Conservation (phyloP, 257 asterid species). For the Plantago elongata region DNA sequence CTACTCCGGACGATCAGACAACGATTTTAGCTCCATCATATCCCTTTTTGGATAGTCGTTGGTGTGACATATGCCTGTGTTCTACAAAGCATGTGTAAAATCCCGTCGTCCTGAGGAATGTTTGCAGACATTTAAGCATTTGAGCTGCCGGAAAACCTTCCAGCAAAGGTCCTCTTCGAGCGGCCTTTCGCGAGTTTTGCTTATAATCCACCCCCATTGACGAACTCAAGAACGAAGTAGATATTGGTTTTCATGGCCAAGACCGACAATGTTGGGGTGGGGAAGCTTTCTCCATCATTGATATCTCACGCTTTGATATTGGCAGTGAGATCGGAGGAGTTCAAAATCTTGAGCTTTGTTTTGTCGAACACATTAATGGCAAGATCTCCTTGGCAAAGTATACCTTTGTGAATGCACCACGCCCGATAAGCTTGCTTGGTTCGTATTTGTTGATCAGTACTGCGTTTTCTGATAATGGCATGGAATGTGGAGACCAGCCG, state of each 20-base stretch:
- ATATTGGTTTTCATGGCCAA: slow-evolving; percentile 4
- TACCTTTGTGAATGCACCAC: slow-evolving; percentile 6
- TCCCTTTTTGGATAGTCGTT: not conserved
- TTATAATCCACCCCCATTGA: not conserved
- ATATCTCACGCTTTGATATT: slow-evolving; percentile 33
- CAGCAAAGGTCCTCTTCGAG: not conserved
- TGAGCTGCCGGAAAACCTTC: slow-evolving; percentile 5
- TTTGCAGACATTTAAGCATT: not conserved
- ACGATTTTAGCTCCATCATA: slow-evolving; percentile 10
- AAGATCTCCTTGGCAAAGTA: not conserved
- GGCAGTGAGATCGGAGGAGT: not conserved
- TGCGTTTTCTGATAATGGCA: not conserved
- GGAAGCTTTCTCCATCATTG: not conserved
- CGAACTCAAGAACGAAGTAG: slow-evolving; percentile 1
- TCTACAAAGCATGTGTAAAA: slow-evolving; percentile 4
- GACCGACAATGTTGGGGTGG: slow-evolving; percentile 8
- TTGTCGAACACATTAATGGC: slow-evolving; percentile 2
- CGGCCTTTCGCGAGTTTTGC: not conserved
- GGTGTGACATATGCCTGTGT: slow-evolving; percentile 11
- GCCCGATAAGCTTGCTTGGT: not conserved
- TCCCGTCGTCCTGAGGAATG: not conserved
- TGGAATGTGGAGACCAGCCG: not conserved
- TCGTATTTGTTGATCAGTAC: not conserved
- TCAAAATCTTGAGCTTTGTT: not conserved
- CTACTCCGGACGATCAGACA: slow-evolving; percentile 5